phyloP scores from a whole-genome alignment of 2,329 filamentous ascomycete species.

The Cercospora sojina region DNA sequence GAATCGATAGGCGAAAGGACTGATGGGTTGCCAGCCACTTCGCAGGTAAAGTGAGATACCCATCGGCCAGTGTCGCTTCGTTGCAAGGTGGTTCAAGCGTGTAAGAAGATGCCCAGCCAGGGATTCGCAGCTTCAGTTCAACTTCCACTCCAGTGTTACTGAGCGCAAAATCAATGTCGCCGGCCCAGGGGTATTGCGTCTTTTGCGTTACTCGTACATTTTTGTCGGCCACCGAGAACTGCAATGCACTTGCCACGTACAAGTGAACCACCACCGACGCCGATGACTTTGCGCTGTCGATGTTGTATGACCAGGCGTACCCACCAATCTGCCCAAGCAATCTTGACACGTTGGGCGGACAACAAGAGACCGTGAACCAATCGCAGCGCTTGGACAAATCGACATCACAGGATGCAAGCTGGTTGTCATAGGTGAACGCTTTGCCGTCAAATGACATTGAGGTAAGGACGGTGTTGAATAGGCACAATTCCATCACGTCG shows the following conservation, averaged over 20 bases:
- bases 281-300: slow-evolving; percentile 21
- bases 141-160: slow-evolving; percentile 35
- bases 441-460: slow-evolving; percentile 58
- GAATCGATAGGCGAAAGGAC: slow-evolving; percentile 48
- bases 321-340: slow-evolving; percentile 58
- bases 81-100: slow-evolving; percentile 42
- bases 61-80: slow-evolving; percentile 42
- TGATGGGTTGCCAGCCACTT: slow-evolving; percentile 44
- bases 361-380: slow-evolving; percentile 62
- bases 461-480: slow-evolving; percentile 62
- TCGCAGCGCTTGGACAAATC: slow-evolving; percentile 53
- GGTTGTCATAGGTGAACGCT: slow-evolving; percentile 62
- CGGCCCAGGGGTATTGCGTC: slow-evolving; percentile 60
- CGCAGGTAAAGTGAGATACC: slow-evolving; percentile 52
- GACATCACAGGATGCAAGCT: slow-evolving; percentile 55
- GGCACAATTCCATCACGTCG: slow-evolving; percentile 61
- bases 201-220: slow-evolving; percentile 49
- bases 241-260: slow-evolving; percentile 53
- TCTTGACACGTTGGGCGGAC: slow-evolving; percentile 59
- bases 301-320: slow-evolving; percentile 54
- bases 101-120: slow-evolving; percentile 50
- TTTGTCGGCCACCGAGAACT: slow-evolving; percentile 40
- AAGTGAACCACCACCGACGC: slow-evolving; percentile 55
- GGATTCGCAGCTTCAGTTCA: slow-evolving; percentile 54
- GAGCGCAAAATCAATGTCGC: slow-evolving; percentile 51